Base-by-base conservation (phyloP, 2,329 filamentous ascomycete genomes). In the Hirsutella thompsonii region DNA sequence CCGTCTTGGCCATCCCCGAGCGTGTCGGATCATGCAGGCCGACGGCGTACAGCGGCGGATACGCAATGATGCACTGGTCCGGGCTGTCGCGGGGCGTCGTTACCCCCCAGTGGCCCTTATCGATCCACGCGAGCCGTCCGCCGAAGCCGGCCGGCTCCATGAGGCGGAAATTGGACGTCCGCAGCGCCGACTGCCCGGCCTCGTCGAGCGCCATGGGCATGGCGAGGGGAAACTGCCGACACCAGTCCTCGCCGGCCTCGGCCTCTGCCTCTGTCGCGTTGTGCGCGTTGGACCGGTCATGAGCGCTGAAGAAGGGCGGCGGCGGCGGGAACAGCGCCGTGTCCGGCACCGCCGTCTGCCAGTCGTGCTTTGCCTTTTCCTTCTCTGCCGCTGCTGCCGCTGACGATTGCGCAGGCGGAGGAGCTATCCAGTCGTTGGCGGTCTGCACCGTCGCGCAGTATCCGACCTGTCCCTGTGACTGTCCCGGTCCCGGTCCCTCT, bases 311-410 rank as follows among this genome's bases (percentile, higher is more conserved):
- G 54, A 86, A 70, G 23, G 73, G 72, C 0, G 83, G 83, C 1
- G 83, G 83, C 0, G 82, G 82, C 1, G 83, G 83, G 35, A 88
- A 74, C 9, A 83, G 68, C 1, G 81, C 68, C 2, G 76, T 86
- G 56, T 88, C 83, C 0, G 83, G 81, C 2, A 87, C 80, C 3
- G 79, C 73, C 6, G 71, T 54, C 48, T 79, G 69, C 83, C 83
- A 88, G 59, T 83, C 76, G 55, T 87, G 81, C 49, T 76, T 13
- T 20, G 34, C 16, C 34, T 19, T 18, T 18, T 37, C 56, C 4
- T 48, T 45, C 37, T 52, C 50, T 29, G 49, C 44, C 36, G 43
- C 50, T 29, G 49, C 44, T 35, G 43, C 44, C 16, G 48, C 42
- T 6, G 58, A 55, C 20, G 61, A 53, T 5, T 54, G 60, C 1